Conservation (phyloP, 371 early-diverging fungal species). For the Apophysomyces sp. region DNA sequence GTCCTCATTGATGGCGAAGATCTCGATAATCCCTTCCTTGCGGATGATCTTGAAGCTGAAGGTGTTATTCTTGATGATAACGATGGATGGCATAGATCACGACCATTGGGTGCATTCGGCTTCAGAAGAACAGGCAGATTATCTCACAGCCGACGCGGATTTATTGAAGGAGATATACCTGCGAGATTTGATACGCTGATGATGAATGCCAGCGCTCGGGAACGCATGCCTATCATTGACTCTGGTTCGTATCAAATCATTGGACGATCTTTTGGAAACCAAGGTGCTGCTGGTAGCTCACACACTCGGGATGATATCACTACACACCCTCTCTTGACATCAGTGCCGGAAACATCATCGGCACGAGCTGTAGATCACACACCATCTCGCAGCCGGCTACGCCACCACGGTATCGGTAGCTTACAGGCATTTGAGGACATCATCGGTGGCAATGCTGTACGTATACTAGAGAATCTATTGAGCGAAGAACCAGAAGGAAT, state of each 20-base stretch:
- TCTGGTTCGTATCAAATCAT: conserved; percentile 13
- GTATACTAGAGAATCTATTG: conserved; percentile 67
- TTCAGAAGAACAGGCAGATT: conserved; percentile 9
- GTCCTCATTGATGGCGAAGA: conserved; percentile 57
- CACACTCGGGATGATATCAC: conserved; percentile 54
- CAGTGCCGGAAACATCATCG: background rate
- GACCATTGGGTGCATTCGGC: conserved; percentile 11
- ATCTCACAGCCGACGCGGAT: conserved; percentile 5
- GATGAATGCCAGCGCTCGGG: background rate
- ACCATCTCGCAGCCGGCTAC: conserved; percentile 14
- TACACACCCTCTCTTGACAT: conserved; percentile 72
- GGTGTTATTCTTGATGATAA: conserved; percentile 33
- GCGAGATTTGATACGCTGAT: conserved; percentile 1
- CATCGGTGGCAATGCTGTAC: conserved; percentile 67
- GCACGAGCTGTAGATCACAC: conserved; percentile 14
- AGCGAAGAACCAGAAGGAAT: conserved; percentile 39
- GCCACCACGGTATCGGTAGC: conserved; percentile 34
- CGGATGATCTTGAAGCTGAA: conserved; percentile 27
- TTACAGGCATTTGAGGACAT: conserved; percentile 72
- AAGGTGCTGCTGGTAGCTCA: conserved; percentile 12
- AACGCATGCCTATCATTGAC: conserved; percentile 10
- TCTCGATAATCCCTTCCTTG: conserved; percentile 58
- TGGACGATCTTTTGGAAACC: conserved; percentile 30
- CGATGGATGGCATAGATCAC: conserved; percentile 1
- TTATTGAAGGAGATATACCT: conserved; percentile 6